phyloP scores from a whole-genome alignment of 164 flowering plant species.

The Vitis labrusca region DNA sequence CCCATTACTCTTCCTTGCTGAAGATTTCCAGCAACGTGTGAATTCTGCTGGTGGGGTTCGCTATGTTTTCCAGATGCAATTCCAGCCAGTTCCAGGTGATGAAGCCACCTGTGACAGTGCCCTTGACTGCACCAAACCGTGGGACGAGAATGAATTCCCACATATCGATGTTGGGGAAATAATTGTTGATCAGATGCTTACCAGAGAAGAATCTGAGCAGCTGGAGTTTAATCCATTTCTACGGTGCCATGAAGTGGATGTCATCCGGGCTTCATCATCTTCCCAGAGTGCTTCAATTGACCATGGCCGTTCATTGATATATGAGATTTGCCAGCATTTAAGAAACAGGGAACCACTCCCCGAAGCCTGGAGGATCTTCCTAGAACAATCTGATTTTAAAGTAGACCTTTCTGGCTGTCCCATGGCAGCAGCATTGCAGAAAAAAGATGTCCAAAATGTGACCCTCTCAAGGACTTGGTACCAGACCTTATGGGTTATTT shows the following conservation, averaged over 20 bases:
- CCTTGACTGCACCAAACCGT: slow-evolving; percentile 78
- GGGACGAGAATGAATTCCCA: slow-evolving; percentile 64
- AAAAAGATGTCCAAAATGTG: slow-evolving; percentile 23
- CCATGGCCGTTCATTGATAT: slow-evolving; percentile 76
- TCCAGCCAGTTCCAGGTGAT: slow-evolving; percentile 48
- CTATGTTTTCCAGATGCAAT: slow-evolving; percentile 65
- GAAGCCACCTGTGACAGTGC: slow-evolving; percentile 38
- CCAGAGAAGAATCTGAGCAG: slow-evolving; percentile 47
- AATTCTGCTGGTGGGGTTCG: slow-evolving; percentile 46
- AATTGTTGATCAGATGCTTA: slow-evolving; percentile 42
- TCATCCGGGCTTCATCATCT: slow-evolving; percentile 58
- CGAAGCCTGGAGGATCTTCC: slow-evolving; percentile 61
- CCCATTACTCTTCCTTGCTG: slow-evolving; percentile 67
- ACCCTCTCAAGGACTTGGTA: slow-evolving; percentile 56
- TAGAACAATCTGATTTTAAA: slow-evolving; percentile 67
- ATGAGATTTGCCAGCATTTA: slow-evolving; percentile 75
- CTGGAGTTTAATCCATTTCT: slow-evolving; percentile 73
- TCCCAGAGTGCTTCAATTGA: slow-evolving; percentile 78
- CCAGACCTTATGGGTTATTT: slow-evolving; percentile 45
- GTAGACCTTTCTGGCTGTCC: slow-evolving; percentile 80
- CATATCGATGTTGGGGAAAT: slow-evolving; percentile 60
- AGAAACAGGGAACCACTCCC: slow-evolving; percentile 63
- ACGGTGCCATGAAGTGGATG: slow-evolving; percentile 56
- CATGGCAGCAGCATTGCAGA: slow-evolving; percentile 44
- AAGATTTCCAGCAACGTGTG: slow-evolving; percentile 61